Conservation (phyloP, 129 eudicot species). For the Saussurea involucrata region DNA sequence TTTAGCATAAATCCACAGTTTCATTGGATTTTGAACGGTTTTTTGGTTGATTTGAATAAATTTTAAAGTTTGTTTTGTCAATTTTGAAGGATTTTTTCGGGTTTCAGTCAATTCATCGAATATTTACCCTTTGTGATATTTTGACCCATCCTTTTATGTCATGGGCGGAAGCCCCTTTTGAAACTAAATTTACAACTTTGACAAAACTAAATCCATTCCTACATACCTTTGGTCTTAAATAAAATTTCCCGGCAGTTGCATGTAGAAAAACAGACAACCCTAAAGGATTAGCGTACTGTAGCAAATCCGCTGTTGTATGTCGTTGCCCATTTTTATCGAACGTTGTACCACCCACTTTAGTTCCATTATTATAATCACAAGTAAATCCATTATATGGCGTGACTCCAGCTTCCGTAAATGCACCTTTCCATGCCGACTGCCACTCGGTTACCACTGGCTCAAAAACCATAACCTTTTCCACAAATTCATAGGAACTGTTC, state of each 20-base stretch:
- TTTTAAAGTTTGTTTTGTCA: too few relatives aligned
- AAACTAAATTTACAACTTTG: too few relatives aligned
- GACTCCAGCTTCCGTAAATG: slow-evolving; percentile 50
- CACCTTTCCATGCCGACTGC: slow-evolving; percentile 58
- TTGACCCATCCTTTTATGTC: too few relatives aligned
- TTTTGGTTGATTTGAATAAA: too few relatives aligned
- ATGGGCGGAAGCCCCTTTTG: not conserved
- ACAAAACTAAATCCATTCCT: not conserved
- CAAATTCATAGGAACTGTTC: slow-evolving; percentile 55
- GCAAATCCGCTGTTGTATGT: slow-evolving; percentile 66
- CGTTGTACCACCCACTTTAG: slow-evolving; percentile 61
- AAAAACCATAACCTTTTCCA: slow-evolving; percentile 53
- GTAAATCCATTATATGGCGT: slow-evolving; percentile 58
- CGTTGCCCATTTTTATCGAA: slow-evolving; percentile 43
- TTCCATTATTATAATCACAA: slow-evolving; percentile 51
- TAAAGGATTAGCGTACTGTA: slow-evolving; percentile 47
- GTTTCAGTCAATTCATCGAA: too few relatives aligned
- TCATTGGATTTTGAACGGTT: too few relatives aligned
- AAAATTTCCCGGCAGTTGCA: slow-evolving; percentile 50
- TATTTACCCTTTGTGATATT: too few relatives aligned
- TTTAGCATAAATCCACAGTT: too few relatives aligned
- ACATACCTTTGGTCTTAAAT: slow-evolving; percentile 49
- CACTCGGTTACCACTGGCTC: slow-evolving; percentile 51
- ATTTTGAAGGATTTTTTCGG: too few relatives aligned
- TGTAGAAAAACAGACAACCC: slow-evolving; percentile 39